Conservation (phyloP, 257 asterid species). For the Jaltomata sinuosa region DNA sequence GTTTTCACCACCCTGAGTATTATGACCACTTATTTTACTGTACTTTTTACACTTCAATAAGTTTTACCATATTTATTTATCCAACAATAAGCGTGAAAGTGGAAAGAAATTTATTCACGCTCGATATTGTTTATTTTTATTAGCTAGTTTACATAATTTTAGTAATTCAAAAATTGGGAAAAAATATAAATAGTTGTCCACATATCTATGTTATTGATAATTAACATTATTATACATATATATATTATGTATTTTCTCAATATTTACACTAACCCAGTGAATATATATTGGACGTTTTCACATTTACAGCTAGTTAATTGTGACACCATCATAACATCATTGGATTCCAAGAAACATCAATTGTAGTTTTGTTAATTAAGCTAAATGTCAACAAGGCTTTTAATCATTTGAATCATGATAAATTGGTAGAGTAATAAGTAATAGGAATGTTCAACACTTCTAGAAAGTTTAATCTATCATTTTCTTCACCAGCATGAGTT, state of each 20-base stretch:
- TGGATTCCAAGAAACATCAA: not conserved
- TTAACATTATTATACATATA: too few species aligned
- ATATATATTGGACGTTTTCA: not conserved
- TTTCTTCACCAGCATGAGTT: not conserved
- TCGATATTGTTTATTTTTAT: too few species aligned
- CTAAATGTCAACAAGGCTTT: not conserved
- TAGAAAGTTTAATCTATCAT: slow-evolving; percentile 4
- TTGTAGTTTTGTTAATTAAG: not conserved
- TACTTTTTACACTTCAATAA: not conserved
- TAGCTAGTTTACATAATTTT: too few species aligned
- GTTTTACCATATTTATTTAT: not conserved
- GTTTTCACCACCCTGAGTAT: not conserved
- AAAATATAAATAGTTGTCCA: too few species aligned
- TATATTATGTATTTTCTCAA: too few species aligned
- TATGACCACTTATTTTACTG: not conserved
- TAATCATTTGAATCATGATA: not conserved
- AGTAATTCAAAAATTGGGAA: too few species aligned
- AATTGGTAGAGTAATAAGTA: not conserved
- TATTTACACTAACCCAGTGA: not conserved
- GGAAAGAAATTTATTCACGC: not conserved
- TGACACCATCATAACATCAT: not conserved
- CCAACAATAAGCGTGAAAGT: not conserved
- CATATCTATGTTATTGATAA: too few species aligned
- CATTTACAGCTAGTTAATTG: not conserved
- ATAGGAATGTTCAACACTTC: not conserved